phyloP scores from a whole-genome alignment of 192 early-diverging fungal species.

The Coemansia sp. region DNA sequence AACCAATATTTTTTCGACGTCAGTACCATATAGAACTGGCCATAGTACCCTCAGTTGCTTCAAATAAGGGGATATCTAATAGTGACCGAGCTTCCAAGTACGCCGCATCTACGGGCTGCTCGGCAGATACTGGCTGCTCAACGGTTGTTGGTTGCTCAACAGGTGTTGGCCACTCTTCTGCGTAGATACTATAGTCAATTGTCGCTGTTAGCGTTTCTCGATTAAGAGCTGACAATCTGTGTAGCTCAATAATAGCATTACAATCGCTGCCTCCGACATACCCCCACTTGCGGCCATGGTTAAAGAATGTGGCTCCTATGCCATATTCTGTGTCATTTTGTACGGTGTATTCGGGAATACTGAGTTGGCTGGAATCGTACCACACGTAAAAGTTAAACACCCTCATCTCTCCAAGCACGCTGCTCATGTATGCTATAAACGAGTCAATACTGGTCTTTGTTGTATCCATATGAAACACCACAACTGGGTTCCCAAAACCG shows the following conservation, averaged over 20 bases:
- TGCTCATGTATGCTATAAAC: neutral
- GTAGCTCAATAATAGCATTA: neutral
- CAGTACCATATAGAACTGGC: neutral
- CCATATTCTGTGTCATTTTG: neutral
- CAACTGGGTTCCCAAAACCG: neutral
- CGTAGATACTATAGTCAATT: neutral
- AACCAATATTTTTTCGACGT: neutral
- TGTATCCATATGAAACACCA: neutral
- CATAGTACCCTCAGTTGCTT: neutral
- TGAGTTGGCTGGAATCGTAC: slow-evolving; percentile 7
- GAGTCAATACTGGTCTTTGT: neutral
- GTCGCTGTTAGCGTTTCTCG: neutral
- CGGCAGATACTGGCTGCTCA: neutral
- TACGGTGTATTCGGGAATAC: neutral
- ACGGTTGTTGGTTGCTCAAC: neutral
- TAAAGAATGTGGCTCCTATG: slow-evolving; percentile 1
- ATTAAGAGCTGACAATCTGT: neutral
- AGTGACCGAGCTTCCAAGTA: neutral
- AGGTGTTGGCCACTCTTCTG: neutral
- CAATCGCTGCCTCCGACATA: neutral
- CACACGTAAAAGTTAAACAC: slow-evolving; percentile 11
- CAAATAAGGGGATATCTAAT: neutral
- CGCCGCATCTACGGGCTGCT: neutral
- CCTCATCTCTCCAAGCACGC: neutral
- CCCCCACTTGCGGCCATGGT: neutral